A percentile compares a stretch with the other conserved stretches of the same genome.
Conservation (phyloP, 164 flowering plant genomes). For the Magnolia sinica region DNA sequence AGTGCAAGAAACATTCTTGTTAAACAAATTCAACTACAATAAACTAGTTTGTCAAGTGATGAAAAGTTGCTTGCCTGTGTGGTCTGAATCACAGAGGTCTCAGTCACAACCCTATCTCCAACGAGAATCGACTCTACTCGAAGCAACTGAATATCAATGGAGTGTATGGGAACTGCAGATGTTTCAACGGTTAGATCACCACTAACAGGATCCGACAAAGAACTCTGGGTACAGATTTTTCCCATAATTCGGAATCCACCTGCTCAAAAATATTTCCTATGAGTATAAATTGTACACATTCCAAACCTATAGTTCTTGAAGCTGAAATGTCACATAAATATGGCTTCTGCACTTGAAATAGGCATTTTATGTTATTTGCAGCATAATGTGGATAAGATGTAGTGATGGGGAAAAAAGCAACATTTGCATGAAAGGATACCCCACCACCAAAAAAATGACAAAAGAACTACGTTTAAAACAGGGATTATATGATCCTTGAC, state of each 20-base stretch:
- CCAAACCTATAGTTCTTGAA: background rate
- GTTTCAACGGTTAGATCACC: constrained; percentile 85
- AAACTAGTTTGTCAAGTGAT: background rate
- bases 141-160: constrained; percentile 79
- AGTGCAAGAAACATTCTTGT: constrained; percentile 7
- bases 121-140: constrained; percentile 77
- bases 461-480: too few species aligned
- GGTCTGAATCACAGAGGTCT: constrained; percentile 75
- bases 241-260: constrained; percentile 84
- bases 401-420: background rate
- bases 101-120: constrained; percentile 71
- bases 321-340: background rate
- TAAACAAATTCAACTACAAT: constrained; percentile 1
- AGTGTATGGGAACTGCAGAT: constrained; percentile 70
- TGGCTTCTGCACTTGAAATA: constrained; percentile 2
- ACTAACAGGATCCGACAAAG: constrained; percentile 55
- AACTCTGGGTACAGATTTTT: constrained; percentile 65
- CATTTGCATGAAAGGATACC: background rate
- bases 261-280: constrained; percentile 20
- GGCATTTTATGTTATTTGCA: constrained; percentile 1
- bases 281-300: background rate
- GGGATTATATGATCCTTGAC: too few species aligned
- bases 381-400: background rate
- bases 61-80: constrained; percentile 59
- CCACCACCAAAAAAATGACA: too few species aligned